Evolutionary conservation across 2,329 filamentous ascomycete species (phyloP), one percentile per base, ranked within the genome.

Genomic region (Aciculosporium take): DNA sequence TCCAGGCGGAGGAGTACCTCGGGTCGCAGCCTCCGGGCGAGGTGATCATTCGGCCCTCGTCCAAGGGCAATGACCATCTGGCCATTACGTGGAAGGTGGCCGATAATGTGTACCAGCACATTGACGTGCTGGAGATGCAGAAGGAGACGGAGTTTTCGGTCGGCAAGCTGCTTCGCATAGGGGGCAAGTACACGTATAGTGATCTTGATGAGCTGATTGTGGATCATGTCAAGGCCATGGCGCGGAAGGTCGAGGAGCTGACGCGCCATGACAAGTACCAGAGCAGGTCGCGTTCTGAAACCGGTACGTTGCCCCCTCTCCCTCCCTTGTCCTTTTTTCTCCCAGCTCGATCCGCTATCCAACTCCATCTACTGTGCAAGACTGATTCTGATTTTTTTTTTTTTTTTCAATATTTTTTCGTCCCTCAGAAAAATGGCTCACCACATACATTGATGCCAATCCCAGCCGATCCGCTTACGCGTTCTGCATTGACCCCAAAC

Each of bases 21-120:
- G 87, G 87, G 32, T 84, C 83, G 12, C 85, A 93, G 58, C 76
- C 81, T 39, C 72, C 80, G 6, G 91, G 91, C 37, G 91, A 96
- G 59, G 82, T 93, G 42, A 86, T 98, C 46, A 95, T 98, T 55
- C 81, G 91, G 34, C 89, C 91, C 3, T 95, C 87, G 1, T 94
- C 87, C 23, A 94, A 94, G 60, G 91, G 91, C 34, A 83, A 86
- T 44, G 91, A 98, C 59, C 91, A 98, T 65, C 70, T 98, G 42
- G 87, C 89, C 7, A 79, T 98, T 36, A 98, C 91, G 0, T 98
- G 91, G 91, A 98, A 98, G 67, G 88, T 98, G 12, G 82, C 86
- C 1, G 87, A 96, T 58, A 82, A 83, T 45, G 79, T 96, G n/a
- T 98, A 88, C 60, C 88, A 98, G 63, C 91, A 98, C 60, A 85